phyloP scores from a whole-genome alignment of 164 flowering plant species.

The Macadamia integrifolia region DNA sequence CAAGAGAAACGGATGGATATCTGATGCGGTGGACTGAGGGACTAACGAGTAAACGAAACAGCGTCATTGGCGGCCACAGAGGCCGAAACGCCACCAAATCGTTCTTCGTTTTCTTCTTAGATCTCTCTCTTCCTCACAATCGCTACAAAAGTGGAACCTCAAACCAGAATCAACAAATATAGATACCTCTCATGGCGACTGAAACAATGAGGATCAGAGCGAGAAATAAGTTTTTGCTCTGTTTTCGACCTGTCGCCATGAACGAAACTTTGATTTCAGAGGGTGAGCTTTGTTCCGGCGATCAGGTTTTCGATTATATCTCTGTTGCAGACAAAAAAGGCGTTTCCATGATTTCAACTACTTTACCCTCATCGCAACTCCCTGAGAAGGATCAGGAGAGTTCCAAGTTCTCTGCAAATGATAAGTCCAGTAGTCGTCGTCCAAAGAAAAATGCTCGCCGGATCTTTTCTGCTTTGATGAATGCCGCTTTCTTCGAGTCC shows the following conservation, averaged over 20 bases:
- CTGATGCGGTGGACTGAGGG: too few relatives aligned
- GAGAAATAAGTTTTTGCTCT: conserved; percentile 22
- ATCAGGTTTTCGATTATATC: not conserved
- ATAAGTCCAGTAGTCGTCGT: not conserved
- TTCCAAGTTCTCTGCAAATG: not conserved
- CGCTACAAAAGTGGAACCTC: not conserved
- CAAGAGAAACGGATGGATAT: too few relatives aligned
- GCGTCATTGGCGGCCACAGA: conserved; percentile 3
- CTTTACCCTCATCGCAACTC: not conserved
- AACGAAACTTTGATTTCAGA: conserved; percentile 12
- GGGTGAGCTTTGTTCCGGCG: not conserved
- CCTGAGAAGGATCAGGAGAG: not conserved
- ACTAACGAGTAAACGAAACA: conserved; percentile 5
- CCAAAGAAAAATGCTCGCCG: conserved; percentile 7
- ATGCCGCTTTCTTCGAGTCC: conserved; percentile 19
- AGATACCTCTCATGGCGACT: not conserved
- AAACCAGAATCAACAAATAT: not conserved
- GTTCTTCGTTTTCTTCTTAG: not conserved
- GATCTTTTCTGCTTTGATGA: conserved; percentile 7
- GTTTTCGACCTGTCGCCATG: conserved; percentile 23
- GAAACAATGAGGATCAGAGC: conserved; percentile 23
- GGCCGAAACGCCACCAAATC: not conserved
- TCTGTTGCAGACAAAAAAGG: not conserved
- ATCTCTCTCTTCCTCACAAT: conserved; percentile 4
- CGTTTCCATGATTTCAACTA: not conserved